Evolutionary conservation across 2,329 filamentous ascomycete genomes (phyloP).

Genomic region (Apiospora rasikravindrae): DNA sequence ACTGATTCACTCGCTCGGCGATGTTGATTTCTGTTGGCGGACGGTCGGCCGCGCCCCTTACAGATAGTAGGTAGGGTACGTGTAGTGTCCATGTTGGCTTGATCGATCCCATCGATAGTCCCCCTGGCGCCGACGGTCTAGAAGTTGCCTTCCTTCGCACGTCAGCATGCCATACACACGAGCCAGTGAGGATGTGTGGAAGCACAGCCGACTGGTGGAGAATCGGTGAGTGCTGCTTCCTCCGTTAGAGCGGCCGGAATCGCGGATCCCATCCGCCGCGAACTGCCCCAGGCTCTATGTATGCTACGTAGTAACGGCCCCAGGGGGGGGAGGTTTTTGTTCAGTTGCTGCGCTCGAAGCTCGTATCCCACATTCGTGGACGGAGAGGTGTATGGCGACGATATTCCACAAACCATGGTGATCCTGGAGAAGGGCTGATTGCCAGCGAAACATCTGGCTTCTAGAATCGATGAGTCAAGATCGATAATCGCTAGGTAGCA

Average conservation of each 20-base stretch:
- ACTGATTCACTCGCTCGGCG: no score
- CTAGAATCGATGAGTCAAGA: no score
- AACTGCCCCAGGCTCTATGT: not conserved
- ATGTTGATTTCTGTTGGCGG: not conserved
- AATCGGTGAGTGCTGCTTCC: not conserved
- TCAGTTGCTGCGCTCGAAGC: not conserved
- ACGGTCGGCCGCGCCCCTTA: constrained; percentile 4
- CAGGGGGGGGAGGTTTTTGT: not conserved
- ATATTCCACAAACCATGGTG: not conserved
- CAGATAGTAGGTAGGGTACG: not conserved
- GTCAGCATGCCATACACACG: no score
- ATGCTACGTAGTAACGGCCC: not conserved
- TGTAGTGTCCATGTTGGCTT: not conserved
- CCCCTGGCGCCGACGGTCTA: not conserved
- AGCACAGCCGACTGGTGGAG: not conserved
- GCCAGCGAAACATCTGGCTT: not conserved
- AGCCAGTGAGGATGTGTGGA: no score
- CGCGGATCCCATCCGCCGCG: not conserved
- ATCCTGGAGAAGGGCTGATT: not conserved
- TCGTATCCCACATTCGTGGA: no score
- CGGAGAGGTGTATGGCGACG: no score
- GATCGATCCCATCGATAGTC: not conserved
- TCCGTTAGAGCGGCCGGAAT: not conserved
- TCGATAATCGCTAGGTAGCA: not conserved
- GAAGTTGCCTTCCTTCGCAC: not conserved